These are phyloP conservation scores for Starmerella asiatica DNA, from an alignment of 805 yeast genomes.

Conservation along the genomic window DNA sequence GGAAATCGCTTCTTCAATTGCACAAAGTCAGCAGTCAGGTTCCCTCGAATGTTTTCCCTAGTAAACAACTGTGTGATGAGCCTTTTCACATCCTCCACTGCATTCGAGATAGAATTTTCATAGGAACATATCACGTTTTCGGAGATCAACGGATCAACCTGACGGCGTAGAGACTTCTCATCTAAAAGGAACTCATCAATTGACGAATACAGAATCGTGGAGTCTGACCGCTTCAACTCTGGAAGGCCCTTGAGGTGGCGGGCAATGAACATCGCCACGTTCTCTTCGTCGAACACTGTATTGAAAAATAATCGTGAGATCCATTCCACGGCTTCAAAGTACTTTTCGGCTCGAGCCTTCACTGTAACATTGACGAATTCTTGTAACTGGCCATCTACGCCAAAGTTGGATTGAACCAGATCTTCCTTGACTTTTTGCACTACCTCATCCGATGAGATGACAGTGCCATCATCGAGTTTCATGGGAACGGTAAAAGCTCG, in stretches of 20 bases:
- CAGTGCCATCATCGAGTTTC: constrained; percentile 43
- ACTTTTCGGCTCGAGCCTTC: constrained; percentile 48
- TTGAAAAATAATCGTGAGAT: constrained; percentile 48
- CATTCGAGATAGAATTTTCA: constrained; percentile 31
- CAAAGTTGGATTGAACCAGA: constrained; percentile 42
- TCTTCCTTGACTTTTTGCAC: constrained; percentile 60
- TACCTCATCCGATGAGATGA: constrained; percentile 61
- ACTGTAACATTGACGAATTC: constrained; percentile 54
- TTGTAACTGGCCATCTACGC: constrained; percentile 46
- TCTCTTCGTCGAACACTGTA: constrained; percentile 55
- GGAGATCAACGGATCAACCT: constrained; percentile 50
- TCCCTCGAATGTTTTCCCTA: constrained; percentile 47
- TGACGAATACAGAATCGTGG: constrained; percentile 52
- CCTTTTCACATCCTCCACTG: constrained; percentile 38
- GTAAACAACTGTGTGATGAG: constrained; percentile 42
- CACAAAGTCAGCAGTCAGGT: constrained; percentile 51
- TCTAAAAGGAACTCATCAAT: constrained; percentile 40
- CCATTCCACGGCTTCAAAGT: constrained; percentile 65
- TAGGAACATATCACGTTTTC: constrained; percentile 50
- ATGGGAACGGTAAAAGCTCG: constrained; percentile 66
- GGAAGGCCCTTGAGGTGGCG: constrained; percentile 47
- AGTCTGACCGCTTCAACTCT: constrained; percentile 50
- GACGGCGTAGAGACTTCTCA: constrained; percentile 48
- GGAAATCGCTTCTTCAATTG: constrained; percentile 40
- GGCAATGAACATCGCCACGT: constrained; percentile 55